These are phyloP conservation scores for Cinchona pubescens DNA, from an alignment of 257 asterid genomes.

Conservation along the genomic window DNA sequence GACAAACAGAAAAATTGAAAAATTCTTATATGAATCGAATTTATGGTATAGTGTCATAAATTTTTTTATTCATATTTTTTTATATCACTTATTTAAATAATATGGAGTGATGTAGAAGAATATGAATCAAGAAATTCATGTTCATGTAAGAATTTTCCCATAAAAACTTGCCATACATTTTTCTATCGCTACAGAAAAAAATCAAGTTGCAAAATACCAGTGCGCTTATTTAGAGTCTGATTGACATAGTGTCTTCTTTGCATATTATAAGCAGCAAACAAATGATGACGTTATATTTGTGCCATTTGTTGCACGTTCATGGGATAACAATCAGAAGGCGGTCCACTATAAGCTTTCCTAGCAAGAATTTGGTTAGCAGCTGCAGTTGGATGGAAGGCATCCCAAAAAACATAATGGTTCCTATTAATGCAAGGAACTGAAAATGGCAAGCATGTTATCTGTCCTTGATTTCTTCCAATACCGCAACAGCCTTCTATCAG, in stretches of 20 bases:
- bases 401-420: constrained; percentile 64
- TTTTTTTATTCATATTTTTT: too few relatives aligned
- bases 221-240: background rate
- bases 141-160: too few relatives aligned
- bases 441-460: constrained; percentile 65
- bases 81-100: too few relatives aligned
- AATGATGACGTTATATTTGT: constrained; percentile 15
- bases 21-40: too few relatives aligned
- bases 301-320: constrained; percentile 58
- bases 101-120: too few relatives aligned
- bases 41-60: too few relatives aligned
- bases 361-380: constrained; percentile 55
- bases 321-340: constrained; percentile 51
- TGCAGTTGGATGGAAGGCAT: constrained; percentile 82
- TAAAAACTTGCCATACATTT: too few relatives aligned
- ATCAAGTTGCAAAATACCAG: too few relatives aligned
- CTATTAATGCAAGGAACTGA: constrained; percentile 55
- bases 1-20: too few relatives aligned
- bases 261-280: background rate
- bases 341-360: constrained; percentile 45
- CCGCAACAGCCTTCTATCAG: constrained; percentile 75
- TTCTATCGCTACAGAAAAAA: too few relatives aligned
- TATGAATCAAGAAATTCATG: too few relatives aligned
- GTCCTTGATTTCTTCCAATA: constrained; percentile 61
- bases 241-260: background rate